Evolutionary conservation across 2,329 filamentous ascomycete genomes (phyloP).

Genomic region (Decorospora gaudefroyi): DNA sequence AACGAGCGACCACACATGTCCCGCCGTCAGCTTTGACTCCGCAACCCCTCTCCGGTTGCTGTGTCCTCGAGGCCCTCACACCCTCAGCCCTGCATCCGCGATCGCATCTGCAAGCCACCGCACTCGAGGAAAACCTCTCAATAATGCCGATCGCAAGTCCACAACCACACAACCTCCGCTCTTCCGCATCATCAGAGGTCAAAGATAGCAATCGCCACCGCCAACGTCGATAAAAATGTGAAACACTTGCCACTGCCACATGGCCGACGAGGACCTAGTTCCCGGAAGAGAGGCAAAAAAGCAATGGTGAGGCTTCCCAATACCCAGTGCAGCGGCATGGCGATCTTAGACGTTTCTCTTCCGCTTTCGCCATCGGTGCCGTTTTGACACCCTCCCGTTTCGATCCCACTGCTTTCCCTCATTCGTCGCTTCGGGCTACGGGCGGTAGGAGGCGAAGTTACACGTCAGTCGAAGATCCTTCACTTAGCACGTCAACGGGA

Average conservation of each 20-base stretch:
- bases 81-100: slow-evolving; percentile 6
- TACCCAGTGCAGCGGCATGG: slow-evolving; percentile 10
- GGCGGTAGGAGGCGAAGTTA: neutral
- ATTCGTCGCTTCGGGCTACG: slow-evolving; percentile 4
- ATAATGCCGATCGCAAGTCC: slow-evolving; percentile 1
- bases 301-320: slow-evolving; percentile 4
- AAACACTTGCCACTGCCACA: slow-evolving; percentile 14
- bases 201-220: slow-evolving; percentile 12
- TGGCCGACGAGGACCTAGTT: slow-evolving; percentile 7
- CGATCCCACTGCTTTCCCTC: neutral
- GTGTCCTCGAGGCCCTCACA: slow-evolving; percentile 1
- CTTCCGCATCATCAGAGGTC: neutral
- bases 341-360: slow-evolving; percentile 4
- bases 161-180: neutral
- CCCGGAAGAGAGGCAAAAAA: neutral
- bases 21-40: neutral
- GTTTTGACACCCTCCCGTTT: slow-evolving; percentile 7
- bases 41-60: neutral
- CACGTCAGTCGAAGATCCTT: slow-evolving; percentile 7
- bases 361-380: slow-evolving; percentile 11
- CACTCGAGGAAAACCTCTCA: neutral
- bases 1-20: too few species aligned
- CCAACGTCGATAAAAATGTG: slow-evolving; percentile 1
- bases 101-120: slow-evolving; percentile 7
- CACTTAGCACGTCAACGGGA: too few species aligned